Conservation (phyloP, 2,329 filamentous ascomycete genomes). For the Pyrenophora seminiperda region DNA sequence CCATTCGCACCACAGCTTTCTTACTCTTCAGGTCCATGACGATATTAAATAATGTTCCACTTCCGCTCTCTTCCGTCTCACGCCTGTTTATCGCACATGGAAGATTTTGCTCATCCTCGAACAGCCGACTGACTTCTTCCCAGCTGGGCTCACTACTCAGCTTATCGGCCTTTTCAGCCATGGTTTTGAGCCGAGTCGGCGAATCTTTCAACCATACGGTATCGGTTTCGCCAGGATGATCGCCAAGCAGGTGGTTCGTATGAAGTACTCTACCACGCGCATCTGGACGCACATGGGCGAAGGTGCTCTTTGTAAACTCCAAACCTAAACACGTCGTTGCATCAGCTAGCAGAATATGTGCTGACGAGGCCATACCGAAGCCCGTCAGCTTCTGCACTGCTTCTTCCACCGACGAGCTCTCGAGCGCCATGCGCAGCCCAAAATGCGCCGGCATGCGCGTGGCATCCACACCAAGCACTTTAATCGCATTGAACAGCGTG, state of each 20-base stretch:
- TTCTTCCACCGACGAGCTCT: conserved; percentile 55
- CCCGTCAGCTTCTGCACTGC: conserved; percentile 54
- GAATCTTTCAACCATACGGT: conserved; percentile 53
- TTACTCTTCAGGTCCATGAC: conserved; percentile 45
- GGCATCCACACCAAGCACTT: conserved; percentile 59
- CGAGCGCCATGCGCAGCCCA: conserved; percentile 61
- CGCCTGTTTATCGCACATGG: conserved; percentile 44
- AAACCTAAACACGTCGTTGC: conserved; percentile 53
- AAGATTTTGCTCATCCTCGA: conserved; percentile 51
- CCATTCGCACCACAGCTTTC: conserved; percentile 37
- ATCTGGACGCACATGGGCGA: conserved; percentile 43
- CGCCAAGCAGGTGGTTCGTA: conserved; percentile 51
- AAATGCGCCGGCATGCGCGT: conserved; percentile 65
- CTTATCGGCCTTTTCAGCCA: conserved; percentile 39
- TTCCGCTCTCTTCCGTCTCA: conserved; percentile 33
- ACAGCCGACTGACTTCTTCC: conserved; percentile 41
- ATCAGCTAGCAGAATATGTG: conserved; percentile 62
- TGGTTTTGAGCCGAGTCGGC: conserved; percentile 43
- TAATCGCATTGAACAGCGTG: conserved; percentile 66
- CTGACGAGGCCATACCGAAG: conserved; percentile 58
- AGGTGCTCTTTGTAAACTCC: conserved; percentile 53
- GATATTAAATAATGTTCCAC: conserved; percentile 45
- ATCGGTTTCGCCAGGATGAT: conserved; percentile 49
- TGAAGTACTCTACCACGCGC: conserved; percentile 46
- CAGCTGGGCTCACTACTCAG: conserved; percentile 32